Evolutionary conservation across 805 yeast species (phyloP), one percentile per base, ranked within the genome.

Genomic region (Ogataea methylovora): DNA sequence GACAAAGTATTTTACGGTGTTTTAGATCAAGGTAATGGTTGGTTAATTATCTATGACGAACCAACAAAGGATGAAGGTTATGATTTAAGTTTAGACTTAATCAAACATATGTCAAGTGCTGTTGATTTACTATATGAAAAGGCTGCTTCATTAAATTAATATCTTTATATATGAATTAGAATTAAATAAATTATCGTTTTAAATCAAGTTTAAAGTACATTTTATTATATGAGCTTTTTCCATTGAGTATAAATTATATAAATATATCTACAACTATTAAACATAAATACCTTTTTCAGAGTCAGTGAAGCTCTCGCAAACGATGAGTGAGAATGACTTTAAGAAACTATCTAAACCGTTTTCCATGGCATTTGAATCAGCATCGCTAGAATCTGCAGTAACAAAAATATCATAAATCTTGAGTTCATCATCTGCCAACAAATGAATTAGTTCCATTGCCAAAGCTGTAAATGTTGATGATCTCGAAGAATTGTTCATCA

Each of bases 1-100:
- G 98, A 92, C 60, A 82, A 85, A 51, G 84, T 87, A n/a, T 86
- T 92, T 49, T 83, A 79, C 53, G 99, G 98, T 31, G 97, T 92
- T 24, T 69, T 92, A 46, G 98, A 92, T 59, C 99, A 92, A 65
- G 97, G 97, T 30, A 88, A 88, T 56, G 98, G 98, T 8, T 92
- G 97, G 95, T 71, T 92, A 49, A 79, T 86, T 45, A 76, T 92
- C 38, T 92, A 84, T 52, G 94, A 86, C 39, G 84, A 87, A 54
- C 95, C 95, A 27, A 77, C 75, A 51, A 76, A 78, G 41, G 97
- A 92, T 58, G 84, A 84, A 26, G 79, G 94, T 33, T 92, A 90
- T 53, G 92, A 82, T 43, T 78, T 90, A 35, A 82, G 94, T 29
- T 72, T 90, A 46, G 92, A 84, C 38, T 76, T 94, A 45, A 77